Evolutionary conservation across 2,329 filamentous ascomycete genomes (phyloP), one percentile per base, ranked within the genome.

Genomic region (Fusarium tanahbumbuense): DNA sequence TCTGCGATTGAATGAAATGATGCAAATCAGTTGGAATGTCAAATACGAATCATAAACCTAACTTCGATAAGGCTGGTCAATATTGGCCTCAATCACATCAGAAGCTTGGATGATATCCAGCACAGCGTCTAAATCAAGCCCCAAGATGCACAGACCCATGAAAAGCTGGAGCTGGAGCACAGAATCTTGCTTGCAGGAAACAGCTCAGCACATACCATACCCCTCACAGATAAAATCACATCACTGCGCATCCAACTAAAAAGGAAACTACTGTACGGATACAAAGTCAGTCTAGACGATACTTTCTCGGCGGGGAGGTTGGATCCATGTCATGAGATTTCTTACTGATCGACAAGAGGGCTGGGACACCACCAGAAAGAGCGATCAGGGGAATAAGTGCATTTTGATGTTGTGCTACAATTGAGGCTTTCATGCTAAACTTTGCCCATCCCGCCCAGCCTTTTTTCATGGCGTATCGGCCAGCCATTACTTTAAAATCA

Each of bases 191-290:
- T 34, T 52, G 54, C 16, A 53, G 66, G 64, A 71, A 71, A 67
- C 59, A 73, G 72, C 34, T 37, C 62, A 73, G 49, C 58, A 54
- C 40, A 45, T 63, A 63, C 63, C 60, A 59, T 32, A 54, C 64
- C 70, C 42, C 48, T 58, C 56, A 45, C 53, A 61, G 46, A 50
- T 30, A 48, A 6, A 11, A 71, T 74, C 67, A 63, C 71, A 73
- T 75, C 70, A 75, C 72, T 61, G 48, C 53, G 71, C 71, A 71
- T 60, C 25, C 20, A 45, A 50, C 42, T 22, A 55, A 27, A 25
- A 27, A 59, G 59, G 45, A 64, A 56, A 64, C 34, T 37, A 37
- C 34, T 37, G 34, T 37, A 37, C 11, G 18, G 70, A 71, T 70
- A 71, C 44, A 44, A 60, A 60, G 56, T 56, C n/a, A 57, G 54